Conservation (phyloP, 768 basidiomycete genomes). For the Lactifluus pinguis region DNA sequence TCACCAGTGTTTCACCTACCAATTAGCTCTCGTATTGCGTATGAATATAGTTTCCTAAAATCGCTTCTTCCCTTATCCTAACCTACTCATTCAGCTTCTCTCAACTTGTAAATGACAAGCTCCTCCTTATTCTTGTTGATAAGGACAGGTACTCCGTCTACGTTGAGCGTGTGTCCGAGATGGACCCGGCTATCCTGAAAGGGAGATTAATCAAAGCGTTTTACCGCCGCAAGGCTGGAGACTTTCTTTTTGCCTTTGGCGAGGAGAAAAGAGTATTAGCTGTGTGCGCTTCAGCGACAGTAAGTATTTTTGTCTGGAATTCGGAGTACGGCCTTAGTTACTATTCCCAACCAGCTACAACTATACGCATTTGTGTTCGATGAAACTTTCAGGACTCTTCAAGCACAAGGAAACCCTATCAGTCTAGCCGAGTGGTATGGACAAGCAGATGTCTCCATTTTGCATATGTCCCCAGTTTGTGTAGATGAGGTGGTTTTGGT, state of each 20-base stretch:
- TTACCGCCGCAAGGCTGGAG: conserved; percentile 38
- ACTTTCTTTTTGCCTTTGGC: conserved; percentile 40
- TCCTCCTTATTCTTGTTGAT: conserved; percentile 7
- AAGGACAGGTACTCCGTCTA: not conserved
- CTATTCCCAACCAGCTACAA: conserved; percentile 19
- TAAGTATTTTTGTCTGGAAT: conserved; percentile 8
- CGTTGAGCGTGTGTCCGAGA: not conserved
- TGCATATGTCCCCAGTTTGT: conserved; percentile 33
- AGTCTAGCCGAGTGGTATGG: conserved; percentile 38
- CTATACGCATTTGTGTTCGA: conserved; percentile 42
- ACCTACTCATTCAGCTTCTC: not conserved
- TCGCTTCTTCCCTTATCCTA: not conserved
- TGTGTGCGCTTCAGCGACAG: conserved; percentile 37
- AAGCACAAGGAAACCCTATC: conserved; percentile 33
- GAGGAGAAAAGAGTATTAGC: conserved; percentile 43
- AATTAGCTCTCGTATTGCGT: not conserved
- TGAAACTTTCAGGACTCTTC: conserved; percentile 34
- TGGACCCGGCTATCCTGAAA: not conserved
- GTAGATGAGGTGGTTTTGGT: conserved; percentile 43
- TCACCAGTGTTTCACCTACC: not conserved
- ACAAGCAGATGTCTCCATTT: conserved; percentile 22
- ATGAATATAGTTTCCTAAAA: not conserved
- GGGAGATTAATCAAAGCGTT: conserved; percentile 18
- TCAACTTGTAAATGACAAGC: conserved; percentile 9
- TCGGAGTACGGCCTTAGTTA: not conserved